Conservation (phyloP, 352 stramenopile genomes). For the Phytopythium delawarense region DNA sequence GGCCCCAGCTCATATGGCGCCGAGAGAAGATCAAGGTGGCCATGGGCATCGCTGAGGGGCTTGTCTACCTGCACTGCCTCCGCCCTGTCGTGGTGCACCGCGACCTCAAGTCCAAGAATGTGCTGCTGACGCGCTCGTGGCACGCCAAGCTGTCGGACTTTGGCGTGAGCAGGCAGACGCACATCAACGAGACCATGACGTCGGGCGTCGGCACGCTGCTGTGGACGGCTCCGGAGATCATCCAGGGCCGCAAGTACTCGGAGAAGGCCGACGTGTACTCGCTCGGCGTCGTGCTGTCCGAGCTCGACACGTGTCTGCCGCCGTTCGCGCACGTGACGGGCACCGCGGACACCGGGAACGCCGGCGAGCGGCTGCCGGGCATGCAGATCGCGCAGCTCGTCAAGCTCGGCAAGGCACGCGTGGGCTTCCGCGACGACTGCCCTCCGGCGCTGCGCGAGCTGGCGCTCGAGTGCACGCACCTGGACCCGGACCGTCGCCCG, state of each 20-base stretch:
- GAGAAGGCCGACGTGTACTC: slow-evolving; percentile 89
- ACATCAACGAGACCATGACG: slow-evolving; percentile 71
- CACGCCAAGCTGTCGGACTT: slow-evolving; percentile 88
- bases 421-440: slow-evolving; percentile 54
- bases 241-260: slow-evolving; percentile 81
- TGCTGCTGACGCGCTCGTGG: slow-evolving; percentile 63
- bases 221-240: slow-evolving; percentile 88
- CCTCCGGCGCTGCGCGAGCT: slow-evolving; percentile 48
- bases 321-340: slow-evolving; percentile 54
- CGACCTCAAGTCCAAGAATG: slow-evolving; percentile 87
- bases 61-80: slow-evolving; percentile 82
- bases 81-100: slow-evolving; percentile 75
- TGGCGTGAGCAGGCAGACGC: slow-evolving; percentile 71
- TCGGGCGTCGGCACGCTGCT: slow-evolving; percentile 74
- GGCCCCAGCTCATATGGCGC: slow-evolving; percentile 53
- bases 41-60: slow-evolving; percentile 75
- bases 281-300: slow-evolving; percentile 77
- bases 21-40: slow-evolving; percentile 77
- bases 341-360: slow-evolving; percentile 8
- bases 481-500: slow-evolving; percentile 55
- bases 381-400: slow-evolving; percentile 75
- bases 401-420: slow-evolving; percentile 43
- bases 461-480: slow-evolving; percentile 50
- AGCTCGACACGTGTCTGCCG: slow-evolving; percentile 65
- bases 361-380: slow-evolving; percentile 43